Percentiles rank a stretch among this genome's conserved stretches.
Evolutionary conservation across 2,329 filamentous ascomycete genomes (phyloP).

Genomic region (Chalaropsis thielavioides): DNA sequence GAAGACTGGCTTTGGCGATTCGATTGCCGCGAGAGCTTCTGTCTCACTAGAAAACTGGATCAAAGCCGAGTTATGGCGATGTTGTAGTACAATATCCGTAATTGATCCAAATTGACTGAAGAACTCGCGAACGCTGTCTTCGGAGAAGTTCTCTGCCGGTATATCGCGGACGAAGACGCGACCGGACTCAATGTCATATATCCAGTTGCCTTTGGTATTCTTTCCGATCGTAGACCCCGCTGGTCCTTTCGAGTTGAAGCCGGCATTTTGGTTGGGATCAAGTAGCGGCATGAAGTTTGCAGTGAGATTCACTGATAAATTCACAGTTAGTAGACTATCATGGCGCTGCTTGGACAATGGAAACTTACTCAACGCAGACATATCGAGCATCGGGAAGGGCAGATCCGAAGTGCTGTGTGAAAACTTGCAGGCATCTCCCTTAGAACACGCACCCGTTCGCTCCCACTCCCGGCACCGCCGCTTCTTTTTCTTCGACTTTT

Average conservation of each 20-base stretch:
- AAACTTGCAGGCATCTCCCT: slow-evolving; percentile 11
- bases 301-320: neutral
- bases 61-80: slow-evolving; percentile 51
- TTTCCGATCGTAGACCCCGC: slow-evolving; percentile 26
- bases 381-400: slow-evolving; percentile 1
- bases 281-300: neutral
- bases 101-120: slow-evolving; percentile 60
- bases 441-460: slow-evolving; percentile 3
- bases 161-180: slow-evolving; percentile 67
- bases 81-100: slow-evolving; percentile 47
- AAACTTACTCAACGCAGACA: slow-evolving; percentile 13
- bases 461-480: slow-evolving; percentile 14
- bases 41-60: slow-evolving; percentile 54
- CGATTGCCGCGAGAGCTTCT: slow-evolving; percentile 54
- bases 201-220: slow-evolving; percentile 45
- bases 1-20: slow-evolving; percentile 66
- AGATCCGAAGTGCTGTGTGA: neutral
- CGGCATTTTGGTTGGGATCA: slow-evolving; percentile 21
- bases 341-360: neutral
- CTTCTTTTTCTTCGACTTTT: slow-evolving; percentile 13
- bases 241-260: slow-evolving; percentile 21
- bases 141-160: slow-evolving; percentile 53
- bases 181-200: slow-evolving; percentile 47
- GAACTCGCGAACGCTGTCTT: slow-evolving; percentile 50
- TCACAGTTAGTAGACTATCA: neutral